Base-by-base conservation (phyloP, 768 basidiomycete genomes). In the Lactifluus rugatus region DNA sequence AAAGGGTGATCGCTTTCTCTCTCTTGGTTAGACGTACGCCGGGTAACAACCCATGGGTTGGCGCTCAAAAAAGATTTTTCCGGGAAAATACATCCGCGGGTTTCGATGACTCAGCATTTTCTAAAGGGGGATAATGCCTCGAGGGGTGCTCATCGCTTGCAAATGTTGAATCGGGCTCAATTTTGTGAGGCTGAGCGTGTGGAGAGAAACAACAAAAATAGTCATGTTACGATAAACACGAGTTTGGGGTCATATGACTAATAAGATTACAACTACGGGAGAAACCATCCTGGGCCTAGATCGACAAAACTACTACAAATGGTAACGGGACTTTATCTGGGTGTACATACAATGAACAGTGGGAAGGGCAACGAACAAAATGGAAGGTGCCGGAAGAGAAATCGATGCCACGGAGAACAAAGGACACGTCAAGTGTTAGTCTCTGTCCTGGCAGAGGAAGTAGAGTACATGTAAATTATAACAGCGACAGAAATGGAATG, bases 371-470 rank as follows among this genome's bases (percentile, higher is more conserved):
- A 31, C 9, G 9, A 31, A 31, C 5, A 34, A 34, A 34, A n/a
- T 32, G 32, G 46, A 32, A 23, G 6, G 46, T 41, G 34, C 37
- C 16, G 49, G 9, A 31, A n/a, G n/a, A 39, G 23, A 25, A 31
- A 31, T 26, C 21, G n/a, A 31, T 42, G 13, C 34, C 41, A 39
- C 36, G 42, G 39, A n/a, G 14, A 52, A 42, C 28, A 25, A n/a
- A 21, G 34, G 25, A 36, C 52, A 62, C 58, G 17, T 54, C 58
- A 60, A 58, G 57, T 48, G 57, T 28, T n/a, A 36, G 39, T 28
- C 57, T 26, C 57, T 26, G 32, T 25, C 41, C 48, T 31, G 42
- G 42, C 21, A 45, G 26, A 45, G 26, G 51, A 14, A 14, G 17
- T 25, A n/a, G 21, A 31, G 17, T 53, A 31, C 23, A 17, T 25